Conservation (phyloP, 2,329 filamentous ascomycete species). For the Ilyonectria destructans region DNA sequence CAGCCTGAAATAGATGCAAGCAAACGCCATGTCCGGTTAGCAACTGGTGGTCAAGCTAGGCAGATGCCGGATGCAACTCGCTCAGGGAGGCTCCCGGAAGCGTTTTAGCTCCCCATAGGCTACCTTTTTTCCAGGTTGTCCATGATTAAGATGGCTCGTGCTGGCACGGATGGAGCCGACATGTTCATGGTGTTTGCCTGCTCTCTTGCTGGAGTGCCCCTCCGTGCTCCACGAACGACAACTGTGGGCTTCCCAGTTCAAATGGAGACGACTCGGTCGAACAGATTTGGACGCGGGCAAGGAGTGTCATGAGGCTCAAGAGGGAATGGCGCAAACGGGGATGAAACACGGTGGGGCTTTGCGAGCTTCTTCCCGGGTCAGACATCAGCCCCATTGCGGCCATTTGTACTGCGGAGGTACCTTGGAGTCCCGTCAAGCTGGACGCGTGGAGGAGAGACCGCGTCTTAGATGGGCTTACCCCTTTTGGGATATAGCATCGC, state of each 20-base stretch:
- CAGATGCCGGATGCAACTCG: constrained; percentile 5
- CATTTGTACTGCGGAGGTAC: constrained; percentile 21
- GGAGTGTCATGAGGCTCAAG: constrained; percentile 17
- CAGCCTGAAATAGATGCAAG: background rate
- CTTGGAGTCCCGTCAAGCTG: constrained; percentile 23
- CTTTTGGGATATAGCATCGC: constrained; percentile 31
- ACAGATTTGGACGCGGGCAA: constrained; percentile 19
- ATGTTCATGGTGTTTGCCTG: constrained; percentile 20
- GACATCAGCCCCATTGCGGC: constrained; percentile 15
- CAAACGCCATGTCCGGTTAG: background rate
- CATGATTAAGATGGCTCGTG: constrained; percentile 11
- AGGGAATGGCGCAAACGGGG: constrained; percentile 39
- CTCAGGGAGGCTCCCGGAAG: constrained; percentile 5
- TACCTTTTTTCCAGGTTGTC: background rate
- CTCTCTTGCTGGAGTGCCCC: background rate
- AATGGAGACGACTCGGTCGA: background rate
- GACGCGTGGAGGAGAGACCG: constrained; percentile 33
- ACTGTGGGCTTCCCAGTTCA: background rate
- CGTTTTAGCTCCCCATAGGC: background rate
- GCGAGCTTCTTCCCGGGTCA: constrained; percentile 26
- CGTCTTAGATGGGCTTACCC: constrained; percentile 26
- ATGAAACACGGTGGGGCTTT: constrained; percentile 46
- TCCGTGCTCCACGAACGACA: background rate
- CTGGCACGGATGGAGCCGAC: constrained; percentile 12
- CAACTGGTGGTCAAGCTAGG: background rate